Base-by-base conservation (phyloP, 179 eudicot species). In the Corrigiola litoralis region DNA sequence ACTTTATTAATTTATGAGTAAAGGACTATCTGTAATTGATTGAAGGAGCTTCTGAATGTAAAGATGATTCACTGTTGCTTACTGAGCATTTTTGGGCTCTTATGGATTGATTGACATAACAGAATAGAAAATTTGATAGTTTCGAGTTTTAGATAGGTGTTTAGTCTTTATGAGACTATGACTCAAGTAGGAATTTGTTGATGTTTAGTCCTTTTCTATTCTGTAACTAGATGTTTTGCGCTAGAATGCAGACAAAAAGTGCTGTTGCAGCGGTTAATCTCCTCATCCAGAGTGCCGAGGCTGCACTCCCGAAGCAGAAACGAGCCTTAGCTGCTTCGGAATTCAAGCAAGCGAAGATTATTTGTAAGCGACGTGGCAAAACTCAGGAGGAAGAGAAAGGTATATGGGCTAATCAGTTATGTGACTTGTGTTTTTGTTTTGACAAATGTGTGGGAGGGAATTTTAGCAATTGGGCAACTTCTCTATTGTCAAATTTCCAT, bases 221-320 rank as follows among this genome's bases (percentile, higher is more conserved):
- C 51, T 28, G 21, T 72, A 62, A 74, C 63, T 64, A 70, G 55
- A 66, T 45, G 32, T 36, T 48, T 9, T 29, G 70, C 66, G 52
- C 57, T 70, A 92, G 98, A 78, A 83, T 86, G 90, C 90, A 85
- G 81, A 82, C 84, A 45, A 80, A 85, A 69, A 54, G 78, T 56
- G 94, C 91, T 24, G 76, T 82, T 73, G 74, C 89, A 44, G 91
- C 96, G 46, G 97, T 97, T 44, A 80, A 75, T 77, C 48, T 65
- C 38, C 89, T 94, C 45, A 61, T 78, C 69, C 89, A 88, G 73
- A 74, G 87, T 58, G 87, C 87, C 24, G 97, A 86, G 63, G 77
- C 83, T 52, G 85, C 75, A 14, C 55, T 94, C 49, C 99, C 96
- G 7, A 94, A 86, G 83, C 99, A 94, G 74, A 94, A 86, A 74